Evolutionary conservation across 768 basidiomycete genomes (phyloP).

Genomic region (Agrocybe chaxingu): DNA sequence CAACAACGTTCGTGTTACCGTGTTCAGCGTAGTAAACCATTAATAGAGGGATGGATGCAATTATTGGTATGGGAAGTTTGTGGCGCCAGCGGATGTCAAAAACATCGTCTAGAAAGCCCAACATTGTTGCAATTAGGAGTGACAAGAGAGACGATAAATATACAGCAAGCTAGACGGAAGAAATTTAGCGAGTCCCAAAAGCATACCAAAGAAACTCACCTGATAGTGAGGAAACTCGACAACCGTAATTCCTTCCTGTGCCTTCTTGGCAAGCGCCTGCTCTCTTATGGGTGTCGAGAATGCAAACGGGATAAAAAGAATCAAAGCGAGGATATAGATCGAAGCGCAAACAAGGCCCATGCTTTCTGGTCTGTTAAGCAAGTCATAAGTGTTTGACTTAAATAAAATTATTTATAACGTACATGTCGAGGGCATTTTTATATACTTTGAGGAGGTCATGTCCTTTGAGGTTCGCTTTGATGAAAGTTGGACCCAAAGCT

Average conservation of each 20-base stretch:
- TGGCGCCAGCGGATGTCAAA: constrained; percentile 99
- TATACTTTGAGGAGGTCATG: constrained; percentile 85
- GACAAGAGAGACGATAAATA: constrained; percentile 94
- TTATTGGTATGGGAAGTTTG: constrained; percentile 94
- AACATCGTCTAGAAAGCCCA: constrained; percentile 95
- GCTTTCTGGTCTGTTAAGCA: constrained; percentile 79
- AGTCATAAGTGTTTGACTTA: background rate
- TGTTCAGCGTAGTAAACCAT: constrained; percentile 96
- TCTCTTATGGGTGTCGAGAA: constrained; percentile 72
- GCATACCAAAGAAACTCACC: constrained; percentile 35
- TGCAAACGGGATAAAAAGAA: constrained; percentile 93
- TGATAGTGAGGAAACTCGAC: constrained; percentile 77
- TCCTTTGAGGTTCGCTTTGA: constrained; percentile 80
- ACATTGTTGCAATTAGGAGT: constrained; percentile 85
- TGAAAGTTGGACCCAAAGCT: constrained; percentile 75
- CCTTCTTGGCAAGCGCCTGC: constrained; percentile 37
- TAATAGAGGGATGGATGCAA: constrained; percentile 90
- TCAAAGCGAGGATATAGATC: constrained; percentile 82
- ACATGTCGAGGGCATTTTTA: constrained; percentile 67
- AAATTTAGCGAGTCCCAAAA: background rate
- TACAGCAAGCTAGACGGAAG: constrained; percentile 63
- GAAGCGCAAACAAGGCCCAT: constrained; percentile 88
- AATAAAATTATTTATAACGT: constrained; percentile 20
- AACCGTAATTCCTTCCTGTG: constrained; percentile 60
- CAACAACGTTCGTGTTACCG: constrained; percentile 90